phyloP scores from a whole-genome alignment of 306 rosid genomes.

The Ceratonia siliqua region DNA sequence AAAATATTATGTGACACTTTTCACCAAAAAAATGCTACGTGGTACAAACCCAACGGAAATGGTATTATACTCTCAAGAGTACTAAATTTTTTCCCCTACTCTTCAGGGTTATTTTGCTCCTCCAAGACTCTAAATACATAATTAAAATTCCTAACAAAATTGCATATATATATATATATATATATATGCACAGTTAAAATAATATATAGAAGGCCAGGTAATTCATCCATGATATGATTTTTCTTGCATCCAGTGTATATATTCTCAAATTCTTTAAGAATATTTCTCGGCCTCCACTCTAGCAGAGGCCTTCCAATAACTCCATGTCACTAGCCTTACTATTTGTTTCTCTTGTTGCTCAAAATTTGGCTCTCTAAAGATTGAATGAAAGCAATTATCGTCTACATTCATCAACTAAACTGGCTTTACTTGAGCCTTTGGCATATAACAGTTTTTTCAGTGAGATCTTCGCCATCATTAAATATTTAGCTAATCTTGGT shows the following conservation, averaged over 20 bases:
- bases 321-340: background rate
- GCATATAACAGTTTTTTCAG: background rate
- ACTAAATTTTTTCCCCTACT: no score
- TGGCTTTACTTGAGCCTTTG: background rate
- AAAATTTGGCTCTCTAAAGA: background rate
- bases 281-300: background rate
- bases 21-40: no score
- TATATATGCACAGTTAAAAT: background rate
- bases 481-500: background rate
- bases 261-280: background rate
- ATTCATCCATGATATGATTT: background rate
- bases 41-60: no score
- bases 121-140: background rate
- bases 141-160: background rate
- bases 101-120: background rate
- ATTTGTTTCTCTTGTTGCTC: background rate
- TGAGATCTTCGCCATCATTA: background rate
- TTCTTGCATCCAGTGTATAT: background rate
- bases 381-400: background rate
- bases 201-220: background rate
- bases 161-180: background rate
- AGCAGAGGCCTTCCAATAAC: background rate
- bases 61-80: no score
- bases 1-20: no score
- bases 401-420: background rate